Percentiles rank a stretch among this genome's conserved stretches.
These are phyloP conservation scores for Moelleriella libera DNA, from an alignment of 2,329 filamentous ascomycete species.

Conservation along the genomic window DNA sequence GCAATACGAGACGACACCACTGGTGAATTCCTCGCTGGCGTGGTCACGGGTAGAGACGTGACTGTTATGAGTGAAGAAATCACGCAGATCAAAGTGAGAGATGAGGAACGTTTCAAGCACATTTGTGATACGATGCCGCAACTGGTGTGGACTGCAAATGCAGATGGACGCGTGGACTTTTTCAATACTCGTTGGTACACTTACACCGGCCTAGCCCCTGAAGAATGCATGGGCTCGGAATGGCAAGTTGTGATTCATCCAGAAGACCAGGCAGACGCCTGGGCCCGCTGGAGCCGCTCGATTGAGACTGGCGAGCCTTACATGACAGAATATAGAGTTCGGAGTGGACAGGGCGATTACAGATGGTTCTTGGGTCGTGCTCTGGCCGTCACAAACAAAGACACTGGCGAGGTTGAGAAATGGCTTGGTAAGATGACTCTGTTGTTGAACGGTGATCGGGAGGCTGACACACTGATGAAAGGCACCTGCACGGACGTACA, in stretches of 20 bases:
- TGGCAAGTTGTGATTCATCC: constrained; percentile 55
- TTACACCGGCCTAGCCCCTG: constrained; percentile 55
- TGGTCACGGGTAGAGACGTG: constrained; percentile 59
- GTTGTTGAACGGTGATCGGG: background rate
- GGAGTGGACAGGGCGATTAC: constrained; percentile 53
- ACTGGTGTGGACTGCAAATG: constrained; percentile 59
- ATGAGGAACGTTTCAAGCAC: constrained; percentile 59
- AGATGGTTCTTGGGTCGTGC: constrained; percentile 69
- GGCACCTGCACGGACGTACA: constrained; percentile 67
- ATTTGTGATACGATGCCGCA: constrained; percentile 64
- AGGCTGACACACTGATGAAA: constrained; percentile 5
- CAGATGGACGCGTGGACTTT: constrained; percentile 56
- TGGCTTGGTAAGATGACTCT: constrained; percentile 48
- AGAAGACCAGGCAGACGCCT: constrained; percentile 48
- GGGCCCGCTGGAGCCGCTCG: constrained; percentile 44
- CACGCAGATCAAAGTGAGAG: constrained; percentile 51
- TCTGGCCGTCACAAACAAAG: constrained; percentile 49
- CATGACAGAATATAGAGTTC: constrained; percentile 56
- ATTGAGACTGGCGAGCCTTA: constrained; percentile 56
- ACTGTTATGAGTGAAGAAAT: constrained; percentile 58
- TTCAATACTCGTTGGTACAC: constrained; percentile 67
- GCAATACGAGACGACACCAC: constrained; percentile 51
- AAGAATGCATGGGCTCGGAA: constrained; percentile 45
- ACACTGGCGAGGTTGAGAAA: constrained; percentile 55
- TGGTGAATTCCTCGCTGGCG: constrained; percentile 59